These are phyloP conservation scores for Boletellus ananas DNA, from an alignment of 768 basidiomycete genomes.

Conservation along the genomic window DNA sequence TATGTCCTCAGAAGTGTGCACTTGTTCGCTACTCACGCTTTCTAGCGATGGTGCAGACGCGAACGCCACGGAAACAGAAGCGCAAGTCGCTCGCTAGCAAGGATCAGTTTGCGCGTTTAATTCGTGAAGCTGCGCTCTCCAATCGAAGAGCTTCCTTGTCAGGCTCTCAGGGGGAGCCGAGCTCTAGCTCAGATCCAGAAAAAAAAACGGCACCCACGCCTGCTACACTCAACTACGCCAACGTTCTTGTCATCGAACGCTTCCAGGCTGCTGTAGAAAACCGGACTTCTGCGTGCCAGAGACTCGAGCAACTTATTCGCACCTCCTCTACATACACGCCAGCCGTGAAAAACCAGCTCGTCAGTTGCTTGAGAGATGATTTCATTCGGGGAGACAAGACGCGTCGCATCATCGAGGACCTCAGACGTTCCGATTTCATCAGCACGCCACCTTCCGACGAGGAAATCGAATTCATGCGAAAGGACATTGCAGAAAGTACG, in stretches of 20 bases:
- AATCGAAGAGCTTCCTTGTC: not conserved
- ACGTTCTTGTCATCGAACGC: constrained; percentile 25
- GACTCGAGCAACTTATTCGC: constrained; percentile 27
- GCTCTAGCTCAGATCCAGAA: constrained; percentile 1
- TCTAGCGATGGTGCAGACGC: constrained; percentile 14
- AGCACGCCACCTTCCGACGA: constrained; percentile 14
- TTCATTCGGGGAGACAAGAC: constrained; percentile 27
- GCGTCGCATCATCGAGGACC: constrained; percentile 20
- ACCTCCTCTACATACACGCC: constrained; percentile 18
- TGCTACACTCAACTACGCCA: constrained; percentile 20
- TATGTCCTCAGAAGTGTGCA: not conserved
- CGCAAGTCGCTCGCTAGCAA: constrained; percentile 22
- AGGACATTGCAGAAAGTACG: constrained; percentile 25
- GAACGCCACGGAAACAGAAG: constrained; percentile 22
- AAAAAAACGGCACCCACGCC: not conserved
- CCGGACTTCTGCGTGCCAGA: constrained; percentile 26
- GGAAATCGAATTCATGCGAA: constrained; percentile 17
- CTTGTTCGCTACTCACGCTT: not conserved
- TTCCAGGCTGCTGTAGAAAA: constrained; percentile 27
- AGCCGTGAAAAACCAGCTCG: constrained; percentile 16
- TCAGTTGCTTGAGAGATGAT: constrained; percentile 22
- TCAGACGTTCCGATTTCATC: constrained; percentile 27
- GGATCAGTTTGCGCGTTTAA: constrained; percentile 21
- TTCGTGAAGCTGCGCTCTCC: constrained; percentile 15
- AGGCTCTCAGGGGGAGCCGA: constrained; percentile 3